These are phyloP conservation scores for Harringtonia lauricola DNA, from an alignment of 2,329 filamentous ascomycete genomes.

Conservation along the genomic window DNA sequence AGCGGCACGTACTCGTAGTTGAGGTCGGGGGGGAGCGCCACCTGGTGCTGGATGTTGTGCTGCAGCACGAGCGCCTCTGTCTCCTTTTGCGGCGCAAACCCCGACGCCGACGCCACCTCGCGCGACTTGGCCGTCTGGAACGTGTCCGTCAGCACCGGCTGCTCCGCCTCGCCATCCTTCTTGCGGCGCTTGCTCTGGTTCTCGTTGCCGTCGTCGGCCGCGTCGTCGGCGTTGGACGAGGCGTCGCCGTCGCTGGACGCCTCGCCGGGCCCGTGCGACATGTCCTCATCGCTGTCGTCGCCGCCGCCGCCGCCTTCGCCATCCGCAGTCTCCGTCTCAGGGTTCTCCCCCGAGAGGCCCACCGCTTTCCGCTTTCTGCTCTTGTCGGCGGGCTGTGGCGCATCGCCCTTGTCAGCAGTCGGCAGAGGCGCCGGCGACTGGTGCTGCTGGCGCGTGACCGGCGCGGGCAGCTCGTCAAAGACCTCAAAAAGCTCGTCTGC, in stretches of 20 bases:
- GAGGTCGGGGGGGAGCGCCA: slow-evolving; percentile 84
- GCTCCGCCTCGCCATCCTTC: slow-evolving; percentile 46
- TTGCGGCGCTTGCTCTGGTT: slow-evolving; percentile 36
- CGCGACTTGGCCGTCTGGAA: slow-evolving; percentile 93
- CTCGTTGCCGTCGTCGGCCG: slow-evolving; percentile 23
- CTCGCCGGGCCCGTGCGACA: slow-evolving; percentile 16
- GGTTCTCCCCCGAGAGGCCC: too few species aligned
- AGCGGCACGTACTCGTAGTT: slow-evolving; percentile 95
- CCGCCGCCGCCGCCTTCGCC: slow-evolving; percentile 64
- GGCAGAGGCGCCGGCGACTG: slow-evolving; percentile 15
- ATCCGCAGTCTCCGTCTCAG: slow-evolving; percentile 56
- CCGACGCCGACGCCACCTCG: slow-evolving; percentile 73
- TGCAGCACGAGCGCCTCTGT: slow-evolving; percentile 67
- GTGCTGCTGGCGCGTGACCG: slow-evolving; percentile 19
- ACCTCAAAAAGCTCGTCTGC: slow-evolving; percentile 80
- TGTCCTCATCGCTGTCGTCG: slow-evolving; percentile 3
- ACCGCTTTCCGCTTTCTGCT: neutral
- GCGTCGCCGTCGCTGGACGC: slow-evolving; percentile 27
- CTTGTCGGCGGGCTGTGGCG: neutral
- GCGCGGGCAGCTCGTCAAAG: slow-evolving; percentile 55
- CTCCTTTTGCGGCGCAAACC: slow-evolving; percentile 51
- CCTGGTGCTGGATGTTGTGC: slow-evolving; percentile 98
- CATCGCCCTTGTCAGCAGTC: slow-evolving; percentile 31
- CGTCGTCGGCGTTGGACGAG: slow-evolving; percentile 17
- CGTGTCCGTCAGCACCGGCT: slow-evolving; percentile 79